phyloP scores from a whole-genome alignment of 208 protist species.

The Vickermania spadyakhi region DNA sequence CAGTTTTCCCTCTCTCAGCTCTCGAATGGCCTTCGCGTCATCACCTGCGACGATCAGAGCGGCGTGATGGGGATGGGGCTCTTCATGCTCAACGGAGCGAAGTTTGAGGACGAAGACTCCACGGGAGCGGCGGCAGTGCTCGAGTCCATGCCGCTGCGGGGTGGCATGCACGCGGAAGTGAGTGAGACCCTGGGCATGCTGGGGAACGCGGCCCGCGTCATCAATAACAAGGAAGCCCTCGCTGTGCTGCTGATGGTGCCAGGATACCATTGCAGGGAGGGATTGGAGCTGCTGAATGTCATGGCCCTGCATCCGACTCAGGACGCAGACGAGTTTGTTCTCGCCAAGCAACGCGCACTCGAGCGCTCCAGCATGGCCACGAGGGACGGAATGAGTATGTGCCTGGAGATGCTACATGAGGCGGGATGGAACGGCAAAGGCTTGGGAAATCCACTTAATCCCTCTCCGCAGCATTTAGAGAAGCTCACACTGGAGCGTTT shows the following conservation, averaged over 20 bases:
- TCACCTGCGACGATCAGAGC: constrained; percentile 76
- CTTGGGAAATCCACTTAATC: constrained; percentile 50
- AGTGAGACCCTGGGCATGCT: constrained; percentile 54
- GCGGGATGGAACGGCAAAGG: constrained; percentile 77
- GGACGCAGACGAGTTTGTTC: constrained; percentile 46
- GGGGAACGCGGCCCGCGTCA: constrained; percentile 73
- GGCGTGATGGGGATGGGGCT: constrained; percentile 82
- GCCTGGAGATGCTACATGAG: constrained; percentile 86
- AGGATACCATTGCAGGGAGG: constrained; percentile 68
- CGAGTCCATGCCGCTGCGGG: constrained; percentile 64
- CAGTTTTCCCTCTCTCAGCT: constrained; percentile 68
- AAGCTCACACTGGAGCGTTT: constrained; percentile 57
- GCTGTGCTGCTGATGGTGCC: constrained; percentile 71
- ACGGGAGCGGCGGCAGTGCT: constrained; percentile 62
- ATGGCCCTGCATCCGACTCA: constrained; percentile 68
- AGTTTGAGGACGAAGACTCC: constrained; percentile 62
- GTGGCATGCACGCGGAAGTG: constrained; percentile 44
- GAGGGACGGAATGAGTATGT: constrained; percentile 70
- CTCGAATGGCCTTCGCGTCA: constrained; percentile 66
- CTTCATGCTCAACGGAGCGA: constrained; percentile 73
- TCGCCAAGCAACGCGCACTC: constrained; percentile 50
- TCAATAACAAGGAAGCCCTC: constrained; percentile 84
- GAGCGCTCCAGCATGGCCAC: constrained; percentile 32
- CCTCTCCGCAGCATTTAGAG: constrained; percentile 40
- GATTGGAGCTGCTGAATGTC: constrained; percentile 63